A percentile compares a stretch with the other conserved stretches of the same genome.
Conservation (phyloP, 2,329 filamentous ascomycete genomes). For the Alternaria sp. region DNA sequence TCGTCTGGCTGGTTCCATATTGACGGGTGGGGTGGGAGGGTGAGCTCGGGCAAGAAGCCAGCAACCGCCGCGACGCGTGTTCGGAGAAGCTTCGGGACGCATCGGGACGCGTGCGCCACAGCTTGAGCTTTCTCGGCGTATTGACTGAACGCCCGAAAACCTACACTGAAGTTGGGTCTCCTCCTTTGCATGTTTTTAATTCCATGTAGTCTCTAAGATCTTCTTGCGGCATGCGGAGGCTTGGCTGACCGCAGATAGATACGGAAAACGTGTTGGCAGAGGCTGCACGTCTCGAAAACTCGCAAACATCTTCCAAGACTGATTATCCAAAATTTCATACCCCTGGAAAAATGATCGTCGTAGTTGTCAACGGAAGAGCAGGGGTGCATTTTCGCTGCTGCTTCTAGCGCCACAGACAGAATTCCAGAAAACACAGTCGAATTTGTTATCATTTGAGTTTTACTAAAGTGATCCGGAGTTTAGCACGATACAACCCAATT, state of each 20-base stretch:
- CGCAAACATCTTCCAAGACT: too few species aligned
- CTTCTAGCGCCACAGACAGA: neutral
- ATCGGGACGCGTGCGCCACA: neutral
- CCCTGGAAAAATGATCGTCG: too few species aligned
- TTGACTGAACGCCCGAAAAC: neutral
- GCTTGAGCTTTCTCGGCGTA: neutral
- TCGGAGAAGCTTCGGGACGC: neutral
- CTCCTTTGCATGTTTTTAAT: too few species aligned
- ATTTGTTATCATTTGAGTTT: neutral
- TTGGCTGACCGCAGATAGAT: too few species aligned
- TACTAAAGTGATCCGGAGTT: neutral
- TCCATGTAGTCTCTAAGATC: too few species aligned
- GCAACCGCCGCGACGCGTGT: neutral
- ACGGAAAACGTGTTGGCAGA: too few species aligned
- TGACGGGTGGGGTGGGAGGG: neutral
- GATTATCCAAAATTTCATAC: too few species aligned
- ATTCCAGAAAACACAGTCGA: neutral
- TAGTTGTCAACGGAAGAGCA: neutral
- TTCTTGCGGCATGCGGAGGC: too few species aligned
- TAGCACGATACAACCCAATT: neutral
- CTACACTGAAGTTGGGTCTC: too few species aligned
- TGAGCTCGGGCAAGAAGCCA: neutral
- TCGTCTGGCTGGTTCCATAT: neutral
- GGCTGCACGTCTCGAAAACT: too few species aligned
- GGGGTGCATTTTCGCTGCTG: neutral